Conservation (phyloP, 495 filamentous ascomycete genomes). For the Neurospora cerealis region DNA sequence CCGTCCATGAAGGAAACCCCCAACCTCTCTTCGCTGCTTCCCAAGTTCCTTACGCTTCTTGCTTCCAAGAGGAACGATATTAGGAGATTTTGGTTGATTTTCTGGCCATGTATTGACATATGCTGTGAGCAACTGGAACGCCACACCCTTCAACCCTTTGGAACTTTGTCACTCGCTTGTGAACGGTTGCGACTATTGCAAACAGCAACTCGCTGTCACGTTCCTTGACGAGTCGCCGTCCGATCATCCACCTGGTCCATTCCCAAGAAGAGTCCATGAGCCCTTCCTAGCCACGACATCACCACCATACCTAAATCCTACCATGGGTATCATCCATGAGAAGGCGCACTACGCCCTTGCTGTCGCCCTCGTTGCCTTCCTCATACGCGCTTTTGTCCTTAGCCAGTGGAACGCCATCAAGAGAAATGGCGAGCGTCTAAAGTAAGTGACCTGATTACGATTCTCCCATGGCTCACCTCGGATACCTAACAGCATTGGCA, state of each 20-base stretch:
- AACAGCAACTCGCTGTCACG: not conserved
- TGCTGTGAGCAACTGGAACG: not conserved
- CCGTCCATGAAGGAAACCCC: not conserved
- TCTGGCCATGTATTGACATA: not conserved
- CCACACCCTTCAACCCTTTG: not conserved
- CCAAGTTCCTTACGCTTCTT: not conserved
- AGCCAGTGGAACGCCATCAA: slow-evolving; percentile 11
- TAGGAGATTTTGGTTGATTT: not conserved
- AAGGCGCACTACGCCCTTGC: slow-evolving; percentile 9
- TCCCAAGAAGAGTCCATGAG: not conserved
- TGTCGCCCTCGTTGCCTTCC: slow-evolving; percentile 6
- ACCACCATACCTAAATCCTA: not conserved
- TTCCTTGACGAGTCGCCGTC: not conserved
- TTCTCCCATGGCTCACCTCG: not conserved
- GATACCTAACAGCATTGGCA: not conserved
- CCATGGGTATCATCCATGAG: slow-evolving; percentile 13
- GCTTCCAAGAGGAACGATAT: not conserved
- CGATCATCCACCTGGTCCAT: not conserved
- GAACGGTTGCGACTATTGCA: not conserved
- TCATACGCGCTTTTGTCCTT: slow-evolving; percentile 8
- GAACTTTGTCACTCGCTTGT: not conserved
- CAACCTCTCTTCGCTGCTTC: not conserved
- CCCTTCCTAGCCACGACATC: not conserved
- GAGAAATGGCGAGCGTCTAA: slow-evolving; percentile 16
- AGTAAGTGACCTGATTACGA: slow-evolving; percentile 3